Conservation (phyloP, 2,329 filamentous ascomycete genomes). For the Pyricularia pennisetigena region DNA sequence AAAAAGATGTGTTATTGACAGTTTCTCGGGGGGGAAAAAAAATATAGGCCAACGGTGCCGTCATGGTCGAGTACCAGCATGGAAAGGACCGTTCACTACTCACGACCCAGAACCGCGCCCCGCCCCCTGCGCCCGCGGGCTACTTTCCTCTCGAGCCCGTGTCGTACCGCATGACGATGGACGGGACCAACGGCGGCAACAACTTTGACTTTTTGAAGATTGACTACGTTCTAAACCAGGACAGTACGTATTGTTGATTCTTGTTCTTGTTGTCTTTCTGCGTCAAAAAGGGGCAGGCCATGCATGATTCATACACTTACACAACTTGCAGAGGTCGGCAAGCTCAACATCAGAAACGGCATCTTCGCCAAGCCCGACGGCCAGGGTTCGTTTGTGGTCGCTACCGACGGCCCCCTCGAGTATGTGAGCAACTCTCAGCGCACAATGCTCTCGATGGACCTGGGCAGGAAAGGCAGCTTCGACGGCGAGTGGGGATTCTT, state of each 20-base stretch:
- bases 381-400: background rate
- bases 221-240: background rate
- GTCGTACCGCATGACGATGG: background rate
- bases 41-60: slow-evolving; percentile 2
- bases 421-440: background rate
- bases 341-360: background rate
- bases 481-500: slow-evolving; percentile 1
- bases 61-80: slow-evolving; percentile 4
- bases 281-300: background rate
- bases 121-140: background rate
- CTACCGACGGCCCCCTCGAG: background rate
- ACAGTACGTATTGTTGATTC: background rate
- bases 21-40: background rate
- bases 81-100: slow-evolving; percentile 2
- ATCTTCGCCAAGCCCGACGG: background rate
- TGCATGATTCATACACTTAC: background rate
- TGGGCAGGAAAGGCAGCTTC: background rate
- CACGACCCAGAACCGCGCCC: background rate
- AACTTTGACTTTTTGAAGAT: background rate
- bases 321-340: background rate
- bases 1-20: background rate
- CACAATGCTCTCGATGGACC: slow-evolving; percentile 1
- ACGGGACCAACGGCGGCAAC: background rate
- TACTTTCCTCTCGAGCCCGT: slow-evolving; percentile 1
- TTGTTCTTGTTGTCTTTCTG: background rate